Conservation (phyloP, 306 rosid genomes). For the Trifolium dubium region DNA sequence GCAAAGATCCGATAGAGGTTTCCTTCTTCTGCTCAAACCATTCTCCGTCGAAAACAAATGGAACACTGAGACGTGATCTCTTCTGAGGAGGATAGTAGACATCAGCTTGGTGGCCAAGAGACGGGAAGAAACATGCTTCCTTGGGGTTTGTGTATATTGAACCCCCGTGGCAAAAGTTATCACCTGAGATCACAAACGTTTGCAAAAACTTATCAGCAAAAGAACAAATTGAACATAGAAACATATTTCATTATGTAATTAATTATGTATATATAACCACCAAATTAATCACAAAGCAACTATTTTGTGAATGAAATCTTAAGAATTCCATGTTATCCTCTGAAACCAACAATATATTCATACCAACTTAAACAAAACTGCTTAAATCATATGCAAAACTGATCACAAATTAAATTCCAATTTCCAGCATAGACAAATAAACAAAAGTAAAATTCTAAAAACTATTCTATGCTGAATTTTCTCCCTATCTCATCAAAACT, state of each 20-base stretch:
- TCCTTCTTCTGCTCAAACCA: conserved; percentile 63
- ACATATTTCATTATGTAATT: neutral
- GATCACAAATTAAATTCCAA: conserved; percentile 23
- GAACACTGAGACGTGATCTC: conserved; percentile 79
- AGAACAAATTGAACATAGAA: neutral
- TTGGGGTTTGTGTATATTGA: conserved; percentile 78
- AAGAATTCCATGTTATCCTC: neutral
- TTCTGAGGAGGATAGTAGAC: conserved; percentile 76
- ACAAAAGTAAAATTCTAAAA: neutral
- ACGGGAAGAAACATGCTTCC: conserved; percentile 69
- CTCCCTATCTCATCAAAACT: neutral
- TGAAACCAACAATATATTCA: conserved; percentile 22
- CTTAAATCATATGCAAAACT: neutral
- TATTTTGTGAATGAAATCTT: neutral
- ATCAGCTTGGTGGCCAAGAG: conserved; percentile 79
- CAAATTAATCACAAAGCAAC: neutral
- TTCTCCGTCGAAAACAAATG: conserved; percentile 65
- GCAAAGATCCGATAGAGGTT: conserved; percentile 74
- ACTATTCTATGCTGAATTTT: conserved; percentile 1
- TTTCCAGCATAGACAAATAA: neutral
- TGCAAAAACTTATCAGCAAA: conserved; percentile 41
- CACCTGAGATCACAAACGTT: conserved; percentile 57
- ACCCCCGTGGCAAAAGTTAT: conserved; percentile 75
- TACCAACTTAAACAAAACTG: conserved; percentile 17
- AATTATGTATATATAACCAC: conserved; percentile 21